Evolutionary conservation across 148 eudicot genomes (phyloP).

Genomic region (Diospyros lotus): DNA sequence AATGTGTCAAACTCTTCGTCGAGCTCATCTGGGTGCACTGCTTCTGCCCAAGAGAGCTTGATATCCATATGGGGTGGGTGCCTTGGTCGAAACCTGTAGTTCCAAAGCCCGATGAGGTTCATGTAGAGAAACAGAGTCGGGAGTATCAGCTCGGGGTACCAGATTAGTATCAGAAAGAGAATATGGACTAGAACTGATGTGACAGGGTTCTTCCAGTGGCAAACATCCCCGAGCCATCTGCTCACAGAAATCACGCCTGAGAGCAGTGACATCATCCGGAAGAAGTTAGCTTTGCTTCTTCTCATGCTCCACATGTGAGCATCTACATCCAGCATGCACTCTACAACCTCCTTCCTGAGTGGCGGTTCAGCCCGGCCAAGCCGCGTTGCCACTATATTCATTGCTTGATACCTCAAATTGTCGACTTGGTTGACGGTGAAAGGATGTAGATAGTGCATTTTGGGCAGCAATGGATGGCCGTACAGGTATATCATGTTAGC

Average conservation of each 20-base stretch:
- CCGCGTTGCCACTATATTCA: conserved; percentile 31
- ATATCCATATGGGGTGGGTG: conserved; percentile 41
- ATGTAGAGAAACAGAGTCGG: conserved; percentile 37
- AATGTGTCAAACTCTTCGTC: conserved; percentile 47
- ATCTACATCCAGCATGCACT: conserved; percentile 45
- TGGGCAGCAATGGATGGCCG: conserved; percentile 35
- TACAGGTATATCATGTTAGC: conserved; percentile 33
- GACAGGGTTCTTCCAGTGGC: conserved; percentile 34
- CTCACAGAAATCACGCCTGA: conserved; percentile 26
- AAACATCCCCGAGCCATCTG: conserved; percentile 30
- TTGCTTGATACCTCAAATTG: conserved; percentile 37
- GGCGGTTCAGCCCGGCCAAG: conserved; percentile 40
- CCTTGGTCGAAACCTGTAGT: conserved; percentile 36
- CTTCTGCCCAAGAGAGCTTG: conserved; percentile 40
- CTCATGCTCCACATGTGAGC: conserved; percentile 50
- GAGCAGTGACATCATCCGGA: conserved; percentile 33
- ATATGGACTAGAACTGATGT: conserved; percentile 37
- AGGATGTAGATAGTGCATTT: conserved; percentile 40
- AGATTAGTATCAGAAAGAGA: conserved; percentile 33
- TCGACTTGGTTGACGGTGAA: conserved; percentile 45
- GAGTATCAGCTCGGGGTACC: conserved; percentile 40
- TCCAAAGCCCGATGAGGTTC: conserved; percentile 42
- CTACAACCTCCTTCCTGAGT: conserved; percentile 34
- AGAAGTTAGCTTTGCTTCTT: conserved; percentile 47
- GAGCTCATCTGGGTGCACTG: conserved; percentile 32